Percentiles rank a stretch among this genome's conserved stretches.
Evolutionary conservation across 2,329 filamentous ascomycete species (phyloP).

Genomic region (Paecilomyces fulvus): DNA sequence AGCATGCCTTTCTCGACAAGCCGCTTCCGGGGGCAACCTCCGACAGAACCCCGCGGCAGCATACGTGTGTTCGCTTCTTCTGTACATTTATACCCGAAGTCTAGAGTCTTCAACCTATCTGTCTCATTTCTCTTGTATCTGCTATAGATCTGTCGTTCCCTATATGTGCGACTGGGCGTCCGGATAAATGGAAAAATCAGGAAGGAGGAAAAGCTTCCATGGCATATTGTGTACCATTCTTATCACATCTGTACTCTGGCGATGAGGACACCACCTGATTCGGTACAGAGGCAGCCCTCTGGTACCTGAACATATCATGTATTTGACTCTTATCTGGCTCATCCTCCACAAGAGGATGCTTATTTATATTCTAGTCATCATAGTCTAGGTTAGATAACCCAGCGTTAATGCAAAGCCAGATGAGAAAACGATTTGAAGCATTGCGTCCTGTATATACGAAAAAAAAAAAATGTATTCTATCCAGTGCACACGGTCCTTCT

Average conservation of each 20-base stretch:
- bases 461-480: too few species aligned
- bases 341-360: not conserved
- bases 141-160: constrained; percentile 1
- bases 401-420: not conserved
- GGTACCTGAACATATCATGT: not conserved
- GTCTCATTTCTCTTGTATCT: not conserved
- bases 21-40: not conserved
- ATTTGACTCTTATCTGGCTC: not conserved
- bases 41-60: not conserved
- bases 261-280: not conserved
- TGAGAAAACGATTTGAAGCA: not conserved
- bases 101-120: not conserved
- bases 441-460: not conserved
- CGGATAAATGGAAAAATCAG: not conserved
- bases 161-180: not conserved
- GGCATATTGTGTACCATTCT: not conserved
- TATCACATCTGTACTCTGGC: not conserved
- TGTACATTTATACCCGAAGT: constrained; percentile 2
- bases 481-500: too few species aligned
- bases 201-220: not conserved
- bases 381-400: not conserved
- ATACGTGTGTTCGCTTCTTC: not conserved
- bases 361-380: not conserved
- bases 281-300: not conserved
- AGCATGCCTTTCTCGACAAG: not conserved